Conservation (phyloP, 441 rosid genomes). For the Euphorbia celastroides region DNA sequence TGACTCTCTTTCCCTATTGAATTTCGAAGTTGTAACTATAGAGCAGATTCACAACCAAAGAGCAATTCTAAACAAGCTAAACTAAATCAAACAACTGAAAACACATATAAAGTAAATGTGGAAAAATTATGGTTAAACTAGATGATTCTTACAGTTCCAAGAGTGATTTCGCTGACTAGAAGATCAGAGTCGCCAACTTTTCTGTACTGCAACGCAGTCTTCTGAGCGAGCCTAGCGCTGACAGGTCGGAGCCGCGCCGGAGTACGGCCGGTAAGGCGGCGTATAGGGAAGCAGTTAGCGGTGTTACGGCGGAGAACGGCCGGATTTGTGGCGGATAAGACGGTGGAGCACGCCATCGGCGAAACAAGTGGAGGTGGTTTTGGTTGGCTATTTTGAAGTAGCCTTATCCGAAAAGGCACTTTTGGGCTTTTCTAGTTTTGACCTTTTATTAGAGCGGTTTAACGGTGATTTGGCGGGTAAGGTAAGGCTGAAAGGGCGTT, state of each 20-base stretch:
- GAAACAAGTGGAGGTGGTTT: slow-evolving; percentile 13
- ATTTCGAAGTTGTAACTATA: no score
- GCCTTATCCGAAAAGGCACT: background rate
- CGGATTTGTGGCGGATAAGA: slow-evolving; percentile 13
- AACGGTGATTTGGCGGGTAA: no score
- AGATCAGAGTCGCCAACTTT: slow-evolving; percentile 69
- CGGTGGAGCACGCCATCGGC: slow-evolving; percentile 18
- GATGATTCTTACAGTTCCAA: slow-evolving; percentile 56
- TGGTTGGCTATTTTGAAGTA: background rate
- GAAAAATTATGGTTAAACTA: background rate
- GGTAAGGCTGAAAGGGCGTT: no score
- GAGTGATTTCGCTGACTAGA: slow-evolving; percentile 55
- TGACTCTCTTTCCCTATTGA: background rate
- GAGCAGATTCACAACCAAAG: background rate
- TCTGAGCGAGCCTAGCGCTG: slow-evolving; percentile 33
- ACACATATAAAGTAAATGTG: background rate
- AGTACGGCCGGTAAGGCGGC: slow-evolving; percentile 13
- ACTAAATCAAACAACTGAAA: background rate
- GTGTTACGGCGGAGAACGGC: slow-evolving; percentile 13
- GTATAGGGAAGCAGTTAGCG: background rate
- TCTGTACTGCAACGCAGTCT: slow-evolving; percentile 45
- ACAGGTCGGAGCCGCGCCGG: slow-evolving; percentile 23
- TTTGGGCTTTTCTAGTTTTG: no score
- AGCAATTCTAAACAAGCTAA: background rate
- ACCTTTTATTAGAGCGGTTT: no score